Conservation (phyloP, 1,284 basidiomycete species). For the Xerocomus nothofagi region DNA sequence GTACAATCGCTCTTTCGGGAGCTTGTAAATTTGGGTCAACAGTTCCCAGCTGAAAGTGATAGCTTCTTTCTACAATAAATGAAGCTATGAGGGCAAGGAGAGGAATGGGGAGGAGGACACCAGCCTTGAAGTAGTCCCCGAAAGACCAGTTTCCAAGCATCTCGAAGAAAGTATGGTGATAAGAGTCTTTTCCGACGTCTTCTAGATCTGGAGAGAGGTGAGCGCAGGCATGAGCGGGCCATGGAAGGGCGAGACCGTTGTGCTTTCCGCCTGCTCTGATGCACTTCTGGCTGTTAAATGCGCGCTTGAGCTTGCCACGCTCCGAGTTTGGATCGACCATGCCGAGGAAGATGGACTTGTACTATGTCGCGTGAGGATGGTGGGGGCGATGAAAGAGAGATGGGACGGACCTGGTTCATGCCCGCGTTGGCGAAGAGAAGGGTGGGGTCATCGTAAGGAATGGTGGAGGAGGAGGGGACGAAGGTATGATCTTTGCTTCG, state of each 20-base stretch:
- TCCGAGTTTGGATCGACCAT: constrained; percentile 92
- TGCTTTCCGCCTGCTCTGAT: constrained; percentile 99
- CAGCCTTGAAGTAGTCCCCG: constrained; percentile 97
- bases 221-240: constrained; percentile 3
- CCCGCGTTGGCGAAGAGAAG: constrained; percentile 98
- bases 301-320: constrained; percentile 86
- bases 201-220: constrained; percentile 72
- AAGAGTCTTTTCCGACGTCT: constrained; percentile 97
- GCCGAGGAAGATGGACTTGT: constrained; percentile 95
- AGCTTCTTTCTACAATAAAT: constrained; percentile 79
- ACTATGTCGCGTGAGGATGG: constrained; percentile 48
- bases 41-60: constrained; percentile 94
- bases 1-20: constrained; percentile 91
- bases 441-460: constrained; percentile 97
- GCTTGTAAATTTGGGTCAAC: constrained; percentile 84
- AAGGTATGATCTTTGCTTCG: constrained; percentile 81
- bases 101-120: constrained; percentile 3
- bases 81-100: background rate
- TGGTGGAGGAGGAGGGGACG: constrained; percentile 90
- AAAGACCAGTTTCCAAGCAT: constrained; percentile 99
- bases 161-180: constrained; percentile 98
- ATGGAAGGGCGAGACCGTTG: constrained; percentile 63
- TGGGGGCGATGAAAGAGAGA: background rate
- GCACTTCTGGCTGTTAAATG: constrained; percentile 96
- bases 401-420: constrained; percentile 78